Conservation (phyloP, 768 basidiomycete genomes). For the Tremella fuciformis region DNA sequence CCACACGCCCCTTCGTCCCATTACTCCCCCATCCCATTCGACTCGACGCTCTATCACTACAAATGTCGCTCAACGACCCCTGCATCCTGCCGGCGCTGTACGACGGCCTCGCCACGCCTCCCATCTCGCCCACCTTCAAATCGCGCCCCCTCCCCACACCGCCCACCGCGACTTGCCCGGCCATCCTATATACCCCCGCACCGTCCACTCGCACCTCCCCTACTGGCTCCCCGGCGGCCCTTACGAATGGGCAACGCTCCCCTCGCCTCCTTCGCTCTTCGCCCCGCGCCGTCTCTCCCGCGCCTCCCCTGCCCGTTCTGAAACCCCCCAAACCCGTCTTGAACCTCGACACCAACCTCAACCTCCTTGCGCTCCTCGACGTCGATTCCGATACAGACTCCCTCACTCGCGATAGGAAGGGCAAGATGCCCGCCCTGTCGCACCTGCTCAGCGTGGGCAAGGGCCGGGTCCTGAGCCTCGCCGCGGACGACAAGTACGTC, state of each 20-base stretch:
- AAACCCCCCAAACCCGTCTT: not conserved
- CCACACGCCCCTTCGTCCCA: too few relatives aligned
- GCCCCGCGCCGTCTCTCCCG: not conserved
- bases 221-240: not conserved
- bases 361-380: constrained; percentile 15
- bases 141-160: constrained; percentile 4
- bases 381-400: constrained; percentile 38
- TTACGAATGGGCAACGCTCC: not conserved
- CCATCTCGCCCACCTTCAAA: constrained; percentile 21
- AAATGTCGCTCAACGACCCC: constrained; percentile 35
- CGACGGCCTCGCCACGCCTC: constrained; percentile 41
- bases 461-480: constrained; percentile 51
- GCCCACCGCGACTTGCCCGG: not conserved
- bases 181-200: not conserved
- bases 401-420: constrained; percentile 44
- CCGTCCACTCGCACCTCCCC: constrained; percentile 1
- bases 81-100: constrained; percentile 39
- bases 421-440: constrained; percentile 47
- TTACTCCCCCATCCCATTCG: not conserved
- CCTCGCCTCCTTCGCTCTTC: constrained; percentile 1
- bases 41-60: constrained; percentile 5
- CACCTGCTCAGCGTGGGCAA: constrained; percentile 47
- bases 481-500: constrained; percentile 68
- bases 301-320: not conserved
- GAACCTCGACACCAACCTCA: not conserved